Evolutionary conservation across 805 yeast genomes (phyloP), one percentile per base, ranked within the genome.

Genomic region (Pichia occidentalis): DNA sequence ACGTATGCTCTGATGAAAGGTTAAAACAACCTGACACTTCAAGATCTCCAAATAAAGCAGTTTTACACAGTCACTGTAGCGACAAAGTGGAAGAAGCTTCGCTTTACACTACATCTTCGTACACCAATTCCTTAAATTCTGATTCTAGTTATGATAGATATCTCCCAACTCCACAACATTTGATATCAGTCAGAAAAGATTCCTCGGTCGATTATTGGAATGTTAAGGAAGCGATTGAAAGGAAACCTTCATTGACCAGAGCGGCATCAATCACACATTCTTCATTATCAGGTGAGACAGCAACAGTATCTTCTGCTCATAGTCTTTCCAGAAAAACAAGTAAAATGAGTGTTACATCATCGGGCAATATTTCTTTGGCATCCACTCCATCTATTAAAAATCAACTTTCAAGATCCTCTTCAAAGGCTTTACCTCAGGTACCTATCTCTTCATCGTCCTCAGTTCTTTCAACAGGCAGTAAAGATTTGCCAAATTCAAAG

Each of bases 121-220:
- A 71, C 40, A 60, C 78, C 0, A 70, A 71, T 36, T 76, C 83
- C 1, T 63, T 74, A 33, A 76, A 68, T 36, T 60, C 71, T 19
- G 65, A 42, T 27, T 70, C 67, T 30, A 53, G 59, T 9, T 34
- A 37, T 16, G 60, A 56, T 25, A 40, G 41, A 75, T 48, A 85
- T 80, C 16, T 40, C 8, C 70, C 74, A 11, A 82, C 90, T 0
- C 92, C 92, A 1, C 80, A 79, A 45, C 75, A 81, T 48, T 57
- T 79, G 39, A 63, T 79, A 23, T 76, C 71, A 20, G 28, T 34
- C 3, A 51, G 48, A n/a, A 55, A 61, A 21, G 73, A 66, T 16
- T 45, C 56, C 2, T 44, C 53, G 3, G 22, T 45, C 14, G 85
- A 78, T 54, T 78, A 78, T 48, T 50, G 75, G 56, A 77, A 70